Evolutionary conservation across 441 rosid species (phyloP).

Genomic region (Euphorbia neoarborescens): DNA sequence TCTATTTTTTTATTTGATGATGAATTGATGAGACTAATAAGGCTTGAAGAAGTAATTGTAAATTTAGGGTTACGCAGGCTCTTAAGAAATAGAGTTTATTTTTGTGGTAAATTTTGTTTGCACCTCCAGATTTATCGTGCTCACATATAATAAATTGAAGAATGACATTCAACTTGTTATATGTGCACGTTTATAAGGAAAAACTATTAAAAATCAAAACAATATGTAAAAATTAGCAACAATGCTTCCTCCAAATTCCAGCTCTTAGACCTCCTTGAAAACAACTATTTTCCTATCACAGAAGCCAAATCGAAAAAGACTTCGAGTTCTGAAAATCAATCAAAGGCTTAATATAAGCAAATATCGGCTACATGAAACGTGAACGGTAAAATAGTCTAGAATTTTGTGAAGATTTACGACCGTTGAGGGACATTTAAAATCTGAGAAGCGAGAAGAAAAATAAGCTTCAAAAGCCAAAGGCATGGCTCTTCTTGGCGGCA

Average conservation of each 20-base stretch:
- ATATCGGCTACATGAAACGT: neutral
- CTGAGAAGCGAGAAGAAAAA: slow-evolving; percentile 61
- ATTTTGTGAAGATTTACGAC: slow-evolving; percentile 42
- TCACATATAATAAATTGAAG: too few species aligned
- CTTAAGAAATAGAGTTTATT: too few species aligned
- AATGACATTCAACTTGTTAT: too few species aligned
- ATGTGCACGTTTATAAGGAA: too few species aligned
- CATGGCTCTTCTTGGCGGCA: slow-evolving; percentile 35
- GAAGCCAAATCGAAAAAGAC: slow-evolving; percentile 57
- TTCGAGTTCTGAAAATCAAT: slow-evolving; percentile 16
- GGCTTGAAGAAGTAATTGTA: too few species aligned
- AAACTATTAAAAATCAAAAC: too few species aligned
- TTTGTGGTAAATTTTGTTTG: too few species aligned
- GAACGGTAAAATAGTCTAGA: neutral
- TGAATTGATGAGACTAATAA: too few species aligned
- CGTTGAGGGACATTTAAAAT: slow-evolving; percentile 55
- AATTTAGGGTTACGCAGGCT: too few species aligned
- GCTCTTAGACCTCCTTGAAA: slow-evolving; percentile 61
- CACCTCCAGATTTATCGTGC: too few species aligned
- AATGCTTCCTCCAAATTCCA: slow-evolving; percentile 69
- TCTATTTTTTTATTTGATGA: too few species aligned
- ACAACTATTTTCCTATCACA: slow-evolving; percentile 59
- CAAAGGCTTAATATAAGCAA: neutral
- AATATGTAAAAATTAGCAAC: slow-evolving; percentile 18
- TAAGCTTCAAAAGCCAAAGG: slow-evolving; percentile 64